These are phyloP conservation scores for Gyrodon lividus DNA, from an alignment of 768 basidiomycete species.

Conservation along the genomic window DNA sequence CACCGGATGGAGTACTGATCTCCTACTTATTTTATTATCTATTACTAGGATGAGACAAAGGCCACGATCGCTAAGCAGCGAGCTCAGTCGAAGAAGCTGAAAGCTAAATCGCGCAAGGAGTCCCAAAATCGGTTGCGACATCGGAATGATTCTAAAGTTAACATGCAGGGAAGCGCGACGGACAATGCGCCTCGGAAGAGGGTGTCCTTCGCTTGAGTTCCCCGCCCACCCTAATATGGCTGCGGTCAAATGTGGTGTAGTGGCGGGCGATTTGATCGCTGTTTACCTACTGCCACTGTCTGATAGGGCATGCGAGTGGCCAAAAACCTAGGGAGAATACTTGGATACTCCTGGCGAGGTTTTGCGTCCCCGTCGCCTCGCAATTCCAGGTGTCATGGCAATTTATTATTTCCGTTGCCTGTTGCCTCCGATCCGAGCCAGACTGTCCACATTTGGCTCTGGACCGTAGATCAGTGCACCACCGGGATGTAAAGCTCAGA, in stretches of 20 bases:
- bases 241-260: constrained; percentile 8
- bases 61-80: constrained; percentile 36
- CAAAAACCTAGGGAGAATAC: constrained; percentile 12
- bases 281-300: constrained; percentile 7
- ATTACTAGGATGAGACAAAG: constrained; percentile 43
- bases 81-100: constrained; percentile 40
- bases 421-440: not conserved
- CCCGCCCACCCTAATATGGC: constrained; percentile 17
- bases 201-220: constrained; percentile 31
- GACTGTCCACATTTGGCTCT: not conserved
- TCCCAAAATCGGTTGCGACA: constrained; percentile 12
- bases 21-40: constrained; percentile 11
- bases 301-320: not conserved
- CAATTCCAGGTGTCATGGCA: constrained; percentile 16
- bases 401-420: not conserved
- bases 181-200: constrained; percentile 30
- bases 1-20: constrained; percentile 12
- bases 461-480: constrained; percentile 13
- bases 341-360: constrained; percentile 5
- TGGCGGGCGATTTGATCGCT: constrained; percentile 28
- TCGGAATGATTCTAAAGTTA: constrained; percentile 10
- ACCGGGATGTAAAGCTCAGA: constrained; percentile 1
- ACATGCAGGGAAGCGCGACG: constrained; percentile 7
- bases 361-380: constrained; percentile 13
- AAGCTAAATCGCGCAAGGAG: constrained; percentile 33